These are phyloP conservation scores for Fallopia convolvulus DNA, from an alignment of 148 eudicot genomes.

Conservation along the genomic window DNA sequence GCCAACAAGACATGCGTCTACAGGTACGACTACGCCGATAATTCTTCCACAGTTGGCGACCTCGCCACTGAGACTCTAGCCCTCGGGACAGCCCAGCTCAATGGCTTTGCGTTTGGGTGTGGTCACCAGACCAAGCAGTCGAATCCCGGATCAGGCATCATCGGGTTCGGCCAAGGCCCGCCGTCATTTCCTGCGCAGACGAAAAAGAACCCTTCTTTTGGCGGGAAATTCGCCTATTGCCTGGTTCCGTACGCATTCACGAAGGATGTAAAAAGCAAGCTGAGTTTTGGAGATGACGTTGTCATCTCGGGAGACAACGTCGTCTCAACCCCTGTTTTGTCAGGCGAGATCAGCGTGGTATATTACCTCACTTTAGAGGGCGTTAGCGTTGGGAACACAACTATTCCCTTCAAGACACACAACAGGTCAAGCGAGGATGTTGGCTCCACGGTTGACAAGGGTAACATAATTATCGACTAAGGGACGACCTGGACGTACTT, in stretches of 20 bases:
- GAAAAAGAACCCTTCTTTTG: background rate
- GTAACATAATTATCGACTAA: slow-evolving; percentile 65
- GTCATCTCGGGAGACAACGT: slow-evolving; percentile 29
- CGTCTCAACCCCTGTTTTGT: slow-evolving; percentile 36
- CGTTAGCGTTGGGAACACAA: slow-evolving; percentile 20
- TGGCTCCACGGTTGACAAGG: slow-evolving; percentile 9
- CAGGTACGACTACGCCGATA: background rate
- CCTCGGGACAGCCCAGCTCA: too few relatives aligned
- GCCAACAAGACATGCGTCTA: background rate
- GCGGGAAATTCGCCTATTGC: slow-evolving; percentile 36
- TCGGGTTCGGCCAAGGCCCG: slow-evolving; percentile 29
- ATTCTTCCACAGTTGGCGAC: slow-evolving; percentile 16
- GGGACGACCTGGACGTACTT: slow-evolving; percentile 56
- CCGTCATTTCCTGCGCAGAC: slow-evolving; percentile 25
- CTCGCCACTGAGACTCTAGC: slow-evolving; percentile 26
- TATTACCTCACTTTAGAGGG: slow-evolving; percentile 40
- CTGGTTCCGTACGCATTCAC: slow-evolving; percentile 11
- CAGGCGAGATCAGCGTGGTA: slow-evolving; percentile 11
- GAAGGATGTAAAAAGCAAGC: slow-evolving; percentile 26
- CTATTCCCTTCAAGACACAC: background rate
- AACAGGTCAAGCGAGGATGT: background rate
- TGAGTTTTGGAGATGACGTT: slow-evolving; percentile 38
- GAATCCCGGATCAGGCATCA: slow-evolving; percentile 12
- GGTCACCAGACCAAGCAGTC: slow-evolving; percentile 14
- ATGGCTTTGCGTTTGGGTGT: slow-evolving; percentile 12